Percentiles rank a stretch among this genome's conserved stretches.
phyloP scores from a whole-genome alignment of 768 basidiomycete genomes.

The Trametes cingulata region DNA sequence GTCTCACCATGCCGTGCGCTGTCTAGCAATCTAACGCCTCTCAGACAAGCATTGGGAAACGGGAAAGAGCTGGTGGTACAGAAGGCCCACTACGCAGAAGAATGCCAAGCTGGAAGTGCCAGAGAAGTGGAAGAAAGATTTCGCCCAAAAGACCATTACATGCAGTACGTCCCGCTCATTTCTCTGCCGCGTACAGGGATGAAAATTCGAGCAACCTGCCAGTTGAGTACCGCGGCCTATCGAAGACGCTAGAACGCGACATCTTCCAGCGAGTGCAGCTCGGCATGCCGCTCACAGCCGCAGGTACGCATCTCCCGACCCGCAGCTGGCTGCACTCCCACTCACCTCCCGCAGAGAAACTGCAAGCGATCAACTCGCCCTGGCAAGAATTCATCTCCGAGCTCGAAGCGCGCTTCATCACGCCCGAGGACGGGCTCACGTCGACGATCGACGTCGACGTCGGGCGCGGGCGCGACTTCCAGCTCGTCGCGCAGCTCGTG shows the following conservation, averaged over 20 bases:
- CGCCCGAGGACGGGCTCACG: conserved; percentile 59
- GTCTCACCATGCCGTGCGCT: conserved; percentile 27
- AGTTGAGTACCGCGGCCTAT: conserved; percentile 71
- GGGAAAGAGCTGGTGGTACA: conserved; percentile 67
- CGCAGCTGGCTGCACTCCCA: not conserved
- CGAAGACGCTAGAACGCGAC: conserved; percentile 64
- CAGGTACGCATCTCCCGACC: conserved; percentile 48
- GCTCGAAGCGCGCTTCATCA: conserved; percentile 58
- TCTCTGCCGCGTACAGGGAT: not conserved
- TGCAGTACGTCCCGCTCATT: conserved; percentile 53
- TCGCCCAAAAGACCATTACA: conserved; percentile 59
- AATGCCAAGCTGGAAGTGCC: conserved; percentile 53
- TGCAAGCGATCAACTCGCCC: conserved; percentile 75
- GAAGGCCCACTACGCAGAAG: conserved; percentile 47
- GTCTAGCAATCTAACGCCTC: conserved; percentile 20
- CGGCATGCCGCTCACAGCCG: conserved; percentile 71
- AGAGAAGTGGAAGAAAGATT: conserved; percentile 48
- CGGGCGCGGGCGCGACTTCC: conserved; percentile 74
- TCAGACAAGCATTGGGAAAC: conserved; percentile 57
- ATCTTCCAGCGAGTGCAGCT: conserved; percentile 84
- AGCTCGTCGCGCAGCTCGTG: conserved; percentile 68
- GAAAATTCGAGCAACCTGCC: not conserved
- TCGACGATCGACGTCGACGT: conserved; percentile 61
- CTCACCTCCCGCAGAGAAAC: conserved; percentile 54
- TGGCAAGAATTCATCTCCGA: conserved; percentile 67